These are phyloP conservation scores for Alternaria novae-zelandiae DNA, from an alignment of 2,329 filamentous ascomycete genomes.

Conservation along the genomic window DNA sequence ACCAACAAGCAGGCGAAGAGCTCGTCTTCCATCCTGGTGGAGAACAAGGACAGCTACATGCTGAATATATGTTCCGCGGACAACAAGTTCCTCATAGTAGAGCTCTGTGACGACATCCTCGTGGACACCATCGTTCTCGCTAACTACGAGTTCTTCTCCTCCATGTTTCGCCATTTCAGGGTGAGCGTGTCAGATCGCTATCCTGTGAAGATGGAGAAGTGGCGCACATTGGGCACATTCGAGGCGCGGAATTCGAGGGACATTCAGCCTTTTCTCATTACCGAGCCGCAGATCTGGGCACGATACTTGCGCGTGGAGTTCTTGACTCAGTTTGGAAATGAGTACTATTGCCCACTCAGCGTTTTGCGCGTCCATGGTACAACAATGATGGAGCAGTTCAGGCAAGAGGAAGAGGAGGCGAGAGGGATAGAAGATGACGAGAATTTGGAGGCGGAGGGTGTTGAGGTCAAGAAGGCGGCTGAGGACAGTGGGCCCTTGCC, in stretches of 20 bases:
- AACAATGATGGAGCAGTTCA: slow-evolving; percentile 92
- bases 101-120: slow-evolving; percentile 84
- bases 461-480: slow-evolving; percentile 47
- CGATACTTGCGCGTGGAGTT: slow-evolving; percentile 93
- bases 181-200: slow-evolving; percentile 95
- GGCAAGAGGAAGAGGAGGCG: slow-evolving; percentile 77
- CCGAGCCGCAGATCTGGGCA: slow-evolving; percentile 94
- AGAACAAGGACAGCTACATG: slow-evolving; percentile 99
- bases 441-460: slow-evolving; percentile 56
- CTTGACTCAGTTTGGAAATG: slow-evolving; percentile 90
- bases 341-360: slow-evolving; percentile 95
- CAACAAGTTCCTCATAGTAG: slow-evolving; percentile 94
- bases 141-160: slow-evolving; percentile 99
- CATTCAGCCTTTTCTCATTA: slow-evolving; percentile 91
- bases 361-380: slow-evolving; percentile 90
- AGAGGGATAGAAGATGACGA: slow-evolving; percentile 65
- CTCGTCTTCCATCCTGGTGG: slow-evolving; percentile 83
- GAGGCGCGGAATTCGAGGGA: slow-evolving; percentile 92
- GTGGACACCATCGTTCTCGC: slow-evolving; percentile 97
- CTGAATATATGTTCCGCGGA: slow-evolving; percentile 84
- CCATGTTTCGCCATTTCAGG: slow-evolving; percentile 89
- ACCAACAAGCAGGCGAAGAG: slow-evolving; percentile 87
- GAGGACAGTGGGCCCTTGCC: slow-evolving; percentile 31
- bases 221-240: slow-evolving; percentile 86
- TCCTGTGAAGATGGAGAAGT: slow-evolving; percentile 89